A percentile compares a stretch with the other conserved stretches of the same genome.
phyloP scores from a whole-genome alignment of 2,329 filamentous ascomycete genomes.

The Talaromyces sp. region DNA sequence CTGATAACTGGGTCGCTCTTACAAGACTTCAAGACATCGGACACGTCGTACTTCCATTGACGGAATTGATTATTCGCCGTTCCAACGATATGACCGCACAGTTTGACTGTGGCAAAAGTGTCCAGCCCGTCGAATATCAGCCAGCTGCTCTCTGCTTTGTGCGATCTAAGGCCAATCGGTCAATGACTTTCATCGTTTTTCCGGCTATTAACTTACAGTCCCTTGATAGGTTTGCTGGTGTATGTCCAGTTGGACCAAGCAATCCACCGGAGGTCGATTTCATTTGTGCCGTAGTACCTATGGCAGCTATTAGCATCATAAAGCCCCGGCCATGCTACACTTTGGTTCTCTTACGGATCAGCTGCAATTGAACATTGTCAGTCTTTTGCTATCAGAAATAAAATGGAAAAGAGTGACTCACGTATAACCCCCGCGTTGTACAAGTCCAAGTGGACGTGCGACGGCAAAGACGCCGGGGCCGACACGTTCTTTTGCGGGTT shows the following conservation, averaged over 20 bases:
- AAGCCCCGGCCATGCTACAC: background rate
- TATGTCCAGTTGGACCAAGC: slow-evolving; percentile 59
- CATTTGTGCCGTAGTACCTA: slow-evolving; percentile 52
- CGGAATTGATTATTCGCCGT: slow-evolving; percentile 59
- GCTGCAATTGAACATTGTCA: slow-evolving; percentile 16
- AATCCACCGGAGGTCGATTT: slow-evolving; percentile 58
- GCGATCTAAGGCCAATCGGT: slow-evolving; percentile 16
- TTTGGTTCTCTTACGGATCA: slow-evolving; percentile 26
- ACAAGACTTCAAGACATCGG: slow-evolving; percentile 42
- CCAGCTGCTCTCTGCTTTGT: slow-evolving; percentile 42
- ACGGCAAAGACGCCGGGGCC: slow-evolving; percentile 52
- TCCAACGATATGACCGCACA: slow-evolving; percentile 52
- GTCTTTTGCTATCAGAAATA: background rate
- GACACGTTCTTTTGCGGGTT: slow-evolving; percentile 46
- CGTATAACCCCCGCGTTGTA: slow-evolving; percentile 49
- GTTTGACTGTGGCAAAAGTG: slow-evolving; percentile 53
- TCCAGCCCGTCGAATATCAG: slow-evolving; percentile 60
- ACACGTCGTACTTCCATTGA: slow-evolving; percentile 57
- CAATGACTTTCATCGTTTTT: background rate
- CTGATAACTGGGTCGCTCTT: slow-evolving; percentile 34
- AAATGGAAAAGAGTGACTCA: slow-evolving; percentile 21
- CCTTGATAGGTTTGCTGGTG: slow-evolving; percentile 42
- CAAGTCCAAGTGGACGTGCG: slow-evolving; percentile 57
- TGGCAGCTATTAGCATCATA: background rate
- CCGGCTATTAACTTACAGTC: slow-evolving; percentile 29